Evolutionary conservation across 2,329 filamentous ascomycete genomes (phyloP), one percentile per base, ranked within the genome.

Genomic region (Alternaria burnsii): DNA sequence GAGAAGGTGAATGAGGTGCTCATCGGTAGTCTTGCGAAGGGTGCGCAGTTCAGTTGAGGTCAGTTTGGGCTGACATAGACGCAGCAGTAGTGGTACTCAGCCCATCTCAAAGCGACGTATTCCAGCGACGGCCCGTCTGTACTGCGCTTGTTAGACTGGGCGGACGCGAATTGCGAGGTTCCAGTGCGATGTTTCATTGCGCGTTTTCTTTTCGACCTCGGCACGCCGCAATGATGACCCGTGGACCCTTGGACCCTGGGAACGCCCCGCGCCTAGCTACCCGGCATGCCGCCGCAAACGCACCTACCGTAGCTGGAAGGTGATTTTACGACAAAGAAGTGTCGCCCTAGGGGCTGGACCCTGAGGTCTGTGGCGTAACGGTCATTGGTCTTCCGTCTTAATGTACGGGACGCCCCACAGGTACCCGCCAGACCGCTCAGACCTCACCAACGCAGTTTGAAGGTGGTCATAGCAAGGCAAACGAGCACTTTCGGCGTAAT

Each of bases 41-140:
- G 16, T 38, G 36, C 36, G 16, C 36, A 38, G 7, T 8, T 4
- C 36, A 38, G 36, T n/a, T n/a, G 28, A 11, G 28, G 9, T 30
- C 28, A 30, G 28, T 30, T 5, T 11, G 28, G 11, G 28, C 1
- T 30, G 10, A 11, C 11, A 2, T 30, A 12, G 28, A 30, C 10
- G 28, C 28, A 10, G 1, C 28, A 30, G 36, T 16, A 16, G 6
- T 16, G 32, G 12, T 3, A 16, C 14, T 36, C 14, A 16, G 32
- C 32, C 0, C 1, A 1, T 16, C 0, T 16, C 32, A 12, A 16
- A 16, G 14, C 12, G 14, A 36, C 1, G 32, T 16, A 5, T 16
- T 3, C 4, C 1, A 36, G 32, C 14, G 32, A 36, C 32, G 6
- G 0, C 1, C 12, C 5, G 14, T 36, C 1, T n/a, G 1, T 14